A percentile compares a stretch with the other conserved stretches of the same genome.
These are phyloP conservation scores for Peterozyma toletana DNA, from an alignment of 805 yeast species.

Conservation along the genomic window DNA sequence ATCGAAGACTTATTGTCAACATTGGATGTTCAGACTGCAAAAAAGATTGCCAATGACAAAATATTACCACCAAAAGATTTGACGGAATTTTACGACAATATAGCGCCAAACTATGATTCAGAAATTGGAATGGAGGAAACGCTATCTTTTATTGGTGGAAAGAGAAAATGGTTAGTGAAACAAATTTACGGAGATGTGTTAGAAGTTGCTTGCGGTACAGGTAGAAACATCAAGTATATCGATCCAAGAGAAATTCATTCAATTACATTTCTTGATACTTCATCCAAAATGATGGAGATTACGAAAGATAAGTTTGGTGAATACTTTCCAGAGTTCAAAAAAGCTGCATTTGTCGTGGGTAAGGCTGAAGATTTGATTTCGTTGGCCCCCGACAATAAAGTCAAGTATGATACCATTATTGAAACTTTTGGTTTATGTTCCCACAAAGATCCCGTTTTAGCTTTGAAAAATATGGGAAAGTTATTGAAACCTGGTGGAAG, in stretches of 20 bases:
- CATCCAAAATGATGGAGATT: conserved; percentile 77
- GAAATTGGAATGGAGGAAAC: conserved; percentile 73
- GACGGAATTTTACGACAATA: conserved; percentile 65
- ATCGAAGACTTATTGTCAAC: conserved; percentile 11
- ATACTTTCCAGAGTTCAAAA: conserved; percentile 55
- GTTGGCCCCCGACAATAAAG: conserved; percentile 26
- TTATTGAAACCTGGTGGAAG: conserved; percentile 87
- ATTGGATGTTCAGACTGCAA: conserved; percentile 6
- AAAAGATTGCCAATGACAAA: conserved; percentile 24
- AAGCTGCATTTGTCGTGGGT: conserved; percentile 85
- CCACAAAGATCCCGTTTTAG: conserved; percentile 85
- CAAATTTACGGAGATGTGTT: conserved; percentile 82
- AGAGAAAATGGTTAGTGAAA: conserved; percentile 73
- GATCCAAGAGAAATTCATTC: conserved; percentile 55
- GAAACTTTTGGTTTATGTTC: conserved; percentile 97
- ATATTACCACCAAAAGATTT: conserved; percentile 75
- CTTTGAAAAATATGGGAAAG: conserved; percentile 64
- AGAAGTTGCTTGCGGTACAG: conserved; percentile 95
- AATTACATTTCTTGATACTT: conserved; percentile 80
- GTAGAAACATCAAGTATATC: conserved; percentile 78
- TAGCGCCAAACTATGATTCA: conserved; percentile 76
- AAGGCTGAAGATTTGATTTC: conserved; percentile 74
- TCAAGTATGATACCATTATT: conserved; percentile 82
- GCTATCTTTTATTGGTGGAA: conserved; percentile 50
- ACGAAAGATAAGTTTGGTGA: conserved; percentile 68